A percentile compares a stretch with the other conserved stretches of the same genome.
These are phyloP conservation scores for Aechmea fasciata DNA, from an alignment of 176 grass and related monocot genomes.

Conservation along the genomic window DNA sequence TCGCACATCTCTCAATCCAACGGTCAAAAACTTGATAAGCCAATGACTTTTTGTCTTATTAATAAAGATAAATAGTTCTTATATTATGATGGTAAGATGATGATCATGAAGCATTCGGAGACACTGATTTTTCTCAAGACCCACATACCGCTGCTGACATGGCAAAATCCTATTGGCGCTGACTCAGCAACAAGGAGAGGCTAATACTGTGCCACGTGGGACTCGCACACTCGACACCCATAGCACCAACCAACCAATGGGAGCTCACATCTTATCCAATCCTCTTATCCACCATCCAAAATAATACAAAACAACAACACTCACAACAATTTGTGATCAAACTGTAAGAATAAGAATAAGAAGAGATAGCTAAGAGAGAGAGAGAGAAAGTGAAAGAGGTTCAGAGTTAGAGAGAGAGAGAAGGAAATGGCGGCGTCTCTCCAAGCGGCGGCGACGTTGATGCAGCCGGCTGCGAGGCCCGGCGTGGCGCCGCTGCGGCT, in stretches of 20 bases:
- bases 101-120: too few relatives aligned
- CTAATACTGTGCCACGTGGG: conserved; percentile 25
- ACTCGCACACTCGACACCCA: conserved; percentile 15
- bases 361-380: background rate
- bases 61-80: too few relatives aligned
- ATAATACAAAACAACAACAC: conserved; percentile 27
- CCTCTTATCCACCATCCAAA: conserved; percentile 51
- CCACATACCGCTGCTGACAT: background rate
- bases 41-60: too few relatives aligned
- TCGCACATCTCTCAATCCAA: too few relatives aligned
- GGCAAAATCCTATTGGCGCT: background rate
- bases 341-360: background rate
- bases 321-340: conserved; percentile 23
- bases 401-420: conserved; percentile 1
- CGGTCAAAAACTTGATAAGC: too few relatives aligned
- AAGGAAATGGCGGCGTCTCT: conserved; percentile 64
- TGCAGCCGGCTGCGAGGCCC: conserved; percentile 64
- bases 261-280: conserved; percentile 43
- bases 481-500: conserved; percentile 17
- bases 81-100: too few relatives aligned
- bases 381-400: conserved; percentile 29
- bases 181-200: background rate
- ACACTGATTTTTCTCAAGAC: too few relatives aligned
- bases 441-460: conserved; percentile 70
- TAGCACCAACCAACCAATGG: conserved; percentile 45